These are phyloP conservation scores for Mucuna pruriens DNA, from an alignment of 306 rosid species.

Conservation along the genomic window DNA sequence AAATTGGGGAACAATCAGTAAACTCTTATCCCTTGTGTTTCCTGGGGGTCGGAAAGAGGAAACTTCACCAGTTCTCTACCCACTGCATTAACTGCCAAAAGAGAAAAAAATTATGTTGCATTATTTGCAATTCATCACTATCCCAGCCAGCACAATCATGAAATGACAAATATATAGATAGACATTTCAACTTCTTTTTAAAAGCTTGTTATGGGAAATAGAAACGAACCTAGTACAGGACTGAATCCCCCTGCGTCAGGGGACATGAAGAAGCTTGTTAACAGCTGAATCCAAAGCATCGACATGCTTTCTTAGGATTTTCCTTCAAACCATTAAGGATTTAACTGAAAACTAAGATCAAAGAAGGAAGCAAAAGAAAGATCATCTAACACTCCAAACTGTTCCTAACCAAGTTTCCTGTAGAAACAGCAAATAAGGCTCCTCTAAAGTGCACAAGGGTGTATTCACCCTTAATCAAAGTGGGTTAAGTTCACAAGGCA, in stretches of 20 bases:
- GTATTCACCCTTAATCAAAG: background rate
- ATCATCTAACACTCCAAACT: background rate
- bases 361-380: slow-evolving; percentile 2
- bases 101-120: background rate
- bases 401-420: slow-evolving; percentile 16
- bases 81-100: slow-evolving; percentile 11
- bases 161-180: slow-evolving; percentile 3
- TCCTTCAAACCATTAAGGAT: slow-evolving; percentile 70
- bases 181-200: slow-evolving; percentile 16
- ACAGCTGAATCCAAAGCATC: slow-evolving; percentile 80
- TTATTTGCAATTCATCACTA: slow-evolving; percentile 5
- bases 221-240: slow-evolving; percentile 32
- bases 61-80: slow-evolving; percentile 17
- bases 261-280: slow-evolving; percentile 69
- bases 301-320: slow-evolving; percentile 71
- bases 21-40: background rate
- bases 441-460: background rate
- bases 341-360: slow-evolving; percentile 32
- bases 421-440: background rate
- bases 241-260: slow-evolving; percentile 48
- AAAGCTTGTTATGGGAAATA: slow-evolving; percentile 6
- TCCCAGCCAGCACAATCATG: slow-evolving; percentile 27
- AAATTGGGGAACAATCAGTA: slow-evolving; percentile 4
- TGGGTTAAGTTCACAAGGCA: background rate
- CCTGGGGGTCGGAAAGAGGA: background rate